Base-by-base conservation (phyloP, 805 yeast genomes). In the Scheffersomyces ergatensis region DNA sequence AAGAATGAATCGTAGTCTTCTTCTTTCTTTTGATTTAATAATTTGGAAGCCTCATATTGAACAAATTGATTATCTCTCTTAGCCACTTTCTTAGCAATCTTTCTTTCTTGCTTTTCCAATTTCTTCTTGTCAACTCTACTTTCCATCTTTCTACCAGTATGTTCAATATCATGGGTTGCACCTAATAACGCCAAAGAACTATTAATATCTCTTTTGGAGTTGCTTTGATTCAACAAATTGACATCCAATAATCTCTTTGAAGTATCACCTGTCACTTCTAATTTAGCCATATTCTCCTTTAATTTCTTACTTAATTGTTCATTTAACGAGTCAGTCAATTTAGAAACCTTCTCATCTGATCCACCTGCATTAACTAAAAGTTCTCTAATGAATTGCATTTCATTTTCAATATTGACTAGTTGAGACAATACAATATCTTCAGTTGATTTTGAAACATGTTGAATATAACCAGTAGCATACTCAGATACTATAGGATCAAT, bases 41-140 rank as follows among this genome's bases (percentile, higher is more conserved):
- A 75, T 66, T 86, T 89, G 32, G 97, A 89, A n/a, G 97, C 96
- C 65, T 93, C 96, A 60, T 89, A 89, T 57, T 88, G 60, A 51
- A 88, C 96, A 58, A 86, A 85, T 58, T 83, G 80, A 61, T 87
- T 87, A 58, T 80, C 79, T 51, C 89, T 77, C 72, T 92, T 92
- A 31, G 97, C 97, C 46, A 93, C 92, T 69, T 93, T 93, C 59
- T 95, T 92, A 17, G 97, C 97, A 60, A 93, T 90, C 73, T 93
- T 93, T 56, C 89, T 81, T 71, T 93, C 99, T 43, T 97, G 99
- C 65, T 92, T 93, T 60, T 90, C 97, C 55, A 93, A 80, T 65
- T 93, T 93, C 81, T 89, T 90, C 74, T 85, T 85, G 63, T 93
- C 99, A 33, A 93, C 99, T 57, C 95, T 80, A 34, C 95, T 83